Evolutionary conservation across 2,329 filamentous ascomycete species (phyloP), one percentile per base, ranked within the genome.

Genomic region (Colletotrichum shisoi): DNA sequence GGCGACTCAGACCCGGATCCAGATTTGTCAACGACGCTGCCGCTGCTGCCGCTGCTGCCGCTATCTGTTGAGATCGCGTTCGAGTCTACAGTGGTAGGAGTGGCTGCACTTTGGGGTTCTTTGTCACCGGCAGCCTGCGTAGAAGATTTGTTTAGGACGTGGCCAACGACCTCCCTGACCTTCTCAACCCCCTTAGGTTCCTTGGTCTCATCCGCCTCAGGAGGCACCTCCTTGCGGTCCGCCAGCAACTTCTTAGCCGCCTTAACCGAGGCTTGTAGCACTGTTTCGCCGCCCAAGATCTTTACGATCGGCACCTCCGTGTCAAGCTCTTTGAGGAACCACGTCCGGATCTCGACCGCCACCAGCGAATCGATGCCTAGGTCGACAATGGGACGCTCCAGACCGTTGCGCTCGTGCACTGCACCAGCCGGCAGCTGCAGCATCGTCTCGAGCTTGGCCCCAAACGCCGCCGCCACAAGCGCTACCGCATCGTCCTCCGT

Each of bases 231-330:
- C 24, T 49, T 49, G 11, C 13, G 46, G 17, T 15, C 24, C 5
- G 46, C 46, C 24, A 49, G 15, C 11, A 49, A 27, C 21, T 15
- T 49, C 46, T 49, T 27, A 31, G 19, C 19, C 12, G 46, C 46
- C 11, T 49, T 49, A 1, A 27, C 27, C 27, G 27, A 27, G 27
- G 27, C 27, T 6, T 27, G 27, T 6, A 27, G 6, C 27, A 27
- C 27, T 6, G 27, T 27, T 6, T 49, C 46, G 9, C 46, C 46
- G 0, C 73, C 71, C 0, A 76, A 48, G 8, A 76, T 69, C 63
- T 81, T 81, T 3, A 85, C 73, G 2, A 84, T 78, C 0, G 82
- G 79, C 0, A 85, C 76, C 52, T 85, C 79, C 0, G 79, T 72
- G 0, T 79, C 67, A 0, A 84, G 52, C 44, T 81, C 74, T 60